A percentile compares a stretch with the other conserved stretches of the same genome.
Evolutionary conservation across 805 yeast species (phyloP).

Genomic region (Spathaspora boniae): DNA sequence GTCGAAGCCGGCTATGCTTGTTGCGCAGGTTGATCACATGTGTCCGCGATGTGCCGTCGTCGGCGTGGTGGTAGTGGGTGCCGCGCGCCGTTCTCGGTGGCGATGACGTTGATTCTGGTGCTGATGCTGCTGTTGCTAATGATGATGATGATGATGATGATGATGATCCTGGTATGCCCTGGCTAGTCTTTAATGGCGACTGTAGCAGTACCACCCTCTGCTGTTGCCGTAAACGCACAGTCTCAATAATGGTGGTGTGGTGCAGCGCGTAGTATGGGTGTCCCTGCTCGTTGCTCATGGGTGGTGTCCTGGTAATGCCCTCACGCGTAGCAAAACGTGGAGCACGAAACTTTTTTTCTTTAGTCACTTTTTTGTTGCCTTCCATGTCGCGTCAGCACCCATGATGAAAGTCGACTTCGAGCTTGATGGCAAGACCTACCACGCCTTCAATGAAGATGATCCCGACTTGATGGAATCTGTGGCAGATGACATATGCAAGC

Average conservation of each 20-base stretch:
- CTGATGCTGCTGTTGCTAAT: conserved; percentile 10
- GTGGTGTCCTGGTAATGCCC: too few species aligned
- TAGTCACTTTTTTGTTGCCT: too few species aligned
- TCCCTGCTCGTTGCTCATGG: conserved; percentile 2
- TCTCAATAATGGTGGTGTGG: too few species aligned
- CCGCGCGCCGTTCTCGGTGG: conserved; percentile 6
- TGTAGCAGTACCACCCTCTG: too few species aligned
- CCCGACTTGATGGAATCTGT: conserved; percentile 12
- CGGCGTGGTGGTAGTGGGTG: neutral
- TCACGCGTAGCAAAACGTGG: too few species aligned
- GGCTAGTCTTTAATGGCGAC: too few species aligned
- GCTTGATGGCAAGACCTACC: conserved; percentile 2
- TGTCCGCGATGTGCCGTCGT: neutral
- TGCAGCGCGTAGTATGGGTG: too few species aligned
- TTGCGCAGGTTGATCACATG: conserved; percentile 15
- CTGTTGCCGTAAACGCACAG: too few species aligned
- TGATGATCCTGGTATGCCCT: too few species aligned
- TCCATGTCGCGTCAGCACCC: neutral
- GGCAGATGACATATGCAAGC: conserved; percentile 10
- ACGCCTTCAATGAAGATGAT: conserved; percentile 16
- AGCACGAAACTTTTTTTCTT: neutral
- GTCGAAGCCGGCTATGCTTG: conserved; percentile 20
- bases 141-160: conserved; percentile 4
- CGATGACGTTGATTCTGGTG: conserved; percentile 16
- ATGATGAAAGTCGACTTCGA: conserved; percentile 6